phyloP scores from a whole-genome alignment of 1,139 yeast genomes.

The Saccharomyces hybrid region DNA sequence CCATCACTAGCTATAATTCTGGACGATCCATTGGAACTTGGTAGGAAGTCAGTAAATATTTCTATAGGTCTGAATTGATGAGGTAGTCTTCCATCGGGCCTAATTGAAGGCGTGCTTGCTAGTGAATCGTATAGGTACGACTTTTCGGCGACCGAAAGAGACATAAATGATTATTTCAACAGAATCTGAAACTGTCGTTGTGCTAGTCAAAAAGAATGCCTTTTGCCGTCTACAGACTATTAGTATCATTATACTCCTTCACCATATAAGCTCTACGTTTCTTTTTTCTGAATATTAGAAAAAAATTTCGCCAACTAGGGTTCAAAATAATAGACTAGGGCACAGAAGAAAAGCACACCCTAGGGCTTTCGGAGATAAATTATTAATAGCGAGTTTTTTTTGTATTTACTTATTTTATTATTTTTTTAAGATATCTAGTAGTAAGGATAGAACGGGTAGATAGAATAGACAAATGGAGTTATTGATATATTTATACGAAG shows the following conservation, averaged over 20 bases:
- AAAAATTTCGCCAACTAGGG: background rate
- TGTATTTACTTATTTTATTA: background rate
- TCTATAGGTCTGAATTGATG: constrained; percentile 81
- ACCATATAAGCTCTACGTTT: background rate
- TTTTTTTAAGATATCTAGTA: background rate
- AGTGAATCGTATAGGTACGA: constrained; percentile 73
- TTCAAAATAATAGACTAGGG: background rate
- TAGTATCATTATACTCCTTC: background rate
- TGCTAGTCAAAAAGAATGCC: background rate
- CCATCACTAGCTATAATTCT: constrained; percentile 82
- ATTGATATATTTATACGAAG: background rate
- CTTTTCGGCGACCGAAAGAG: constrained; percentile 79
- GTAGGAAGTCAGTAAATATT: constrained; percentile 71
- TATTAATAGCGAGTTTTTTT: background rate
- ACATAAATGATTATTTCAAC: constrained; percentile 35
- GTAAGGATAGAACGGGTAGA: background rate
- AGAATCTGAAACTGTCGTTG: background rate
- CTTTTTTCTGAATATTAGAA: background rate
- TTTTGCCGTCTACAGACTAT: background rate
- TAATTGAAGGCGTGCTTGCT: constrained; percentile 49
- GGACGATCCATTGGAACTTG: constrained; percentile 87
- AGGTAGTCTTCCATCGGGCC: constrained; percentile 75
- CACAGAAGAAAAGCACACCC: background rate
- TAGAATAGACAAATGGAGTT: background rate
- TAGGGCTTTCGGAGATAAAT: background rate